Evolutionary conservation across 306 rosid species (phyloP).

Genomic region (Cercis canadensis): DNA sequence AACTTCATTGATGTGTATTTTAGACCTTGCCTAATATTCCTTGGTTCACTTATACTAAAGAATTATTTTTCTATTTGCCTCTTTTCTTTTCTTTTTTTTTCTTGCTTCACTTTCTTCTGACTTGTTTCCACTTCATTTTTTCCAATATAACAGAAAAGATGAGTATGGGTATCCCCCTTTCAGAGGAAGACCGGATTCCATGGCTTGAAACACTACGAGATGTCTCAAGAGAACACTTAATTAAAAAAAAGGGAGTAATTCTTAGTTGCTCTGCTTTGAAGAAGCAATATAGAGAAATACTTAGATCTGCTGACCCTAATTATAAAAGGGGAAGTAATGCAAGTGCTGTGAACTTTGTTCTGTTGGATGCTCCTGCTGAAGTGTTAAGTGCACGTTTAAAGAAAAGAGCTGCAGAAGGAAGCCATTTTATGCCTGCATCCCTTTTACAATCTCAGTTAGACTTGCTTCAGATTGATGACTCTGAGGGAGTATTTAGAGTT

Average conservation of each 20-base stretch:
- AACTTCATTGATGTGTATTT: no score
- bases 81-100: background rate
- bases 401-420: constrained; percentile 73
- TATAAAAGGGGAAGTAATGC: constrained; percentile 49
- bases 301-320: constrained; percentile 72
- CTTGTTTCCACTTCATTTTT: background rate
- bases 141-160: constrained; percentile 64
- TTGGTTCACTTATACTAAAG: background rate
- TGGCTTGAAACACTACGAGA: constrained; percentile 78
- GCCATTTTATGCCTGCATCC: constrained; percentile 83
- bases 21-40: no score
- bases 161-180: constrained; percentile 74
- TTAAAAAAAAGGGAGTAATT: constrained; percentile 43
- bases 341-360: constrained; percentile 61
- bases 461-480: constrained; percentile 70
- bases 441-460: constrained; percentile 81
- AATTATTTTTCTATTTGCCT: background rate
- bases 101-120: background rate
- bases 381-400: constrained; percentile 61
- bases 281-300: constrained; percentile 68
- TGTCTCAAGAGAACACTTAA: constrained; percentile 42
- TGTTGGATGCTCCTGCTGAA: constrained; percentile 72
- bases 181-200: constrained; percentile 76
- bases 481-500: constrained; percentile 63
- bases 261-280: constrained; percentile 85